Base-by-base conservation (phyloP, 2,329 filamentous ascomycete species). In the Monosporascus cannonballus region DNA sequence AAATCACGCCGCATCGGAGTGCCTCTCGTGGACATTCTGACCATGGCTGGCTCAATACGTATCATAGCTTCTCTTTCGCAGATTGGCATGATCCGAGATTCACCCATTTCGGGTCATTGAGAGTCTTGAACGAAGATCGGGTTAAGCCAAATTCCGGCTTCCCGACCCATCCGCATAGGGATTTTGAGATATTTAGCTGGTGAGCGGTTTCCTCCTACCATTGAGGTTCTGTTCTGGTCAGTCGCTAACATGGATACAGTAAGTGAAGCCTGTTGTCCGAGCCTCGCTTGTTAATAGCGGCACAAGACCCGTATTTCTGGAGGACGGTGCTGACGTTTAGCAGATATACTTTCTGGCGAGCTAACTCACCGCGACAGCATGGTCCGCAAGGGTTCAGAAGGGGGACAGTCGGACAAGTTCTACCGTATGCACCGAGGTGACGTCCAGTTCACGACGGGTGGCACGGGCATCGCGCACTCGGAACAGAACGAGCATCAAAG, bases 361-460 rank as follows among this genome's bases (percentile, higher is more conserved):
- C 80, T 96, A 57, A 93, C 91, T 47, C 91, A 96, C 74, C 86
- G 90, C 47, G 90, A 96, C 72, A 88, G 83, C 55, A 92, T 95
- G 85, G 81, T 89, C 61, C 81, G 82, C 69, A 89, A 85, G 71
- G 83, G 83, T 46, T 71, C 75, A 20, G 84, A 87, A 64, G 81
- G 77, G 22, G 76, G 67, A 17, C 71, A 75, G 57, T 78, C 79
- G 11, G 83, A 88, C 66, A 76, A 82, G 60, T 89, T 88, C 65
- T 89, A 77, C 64, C 76, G 82, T 36, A 86, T 96, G 76, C 80
- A 81, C 63, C 78, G 89, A 38, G 89, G 90, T 14, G 90, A 95
- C 68, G 88, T 96, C 45, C 90, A 96, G 65, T 96, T 95, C 70
- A 96, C 90, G 9, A 91, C 86, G 15, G 90, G 89, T n/a, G 90